Percentiles rank a stretch among this genome's conserved stretches.
Evolutionary conservation across 306 rosid genomes (phyloP).

Genomic region (Castanea mollissima): DNA sequence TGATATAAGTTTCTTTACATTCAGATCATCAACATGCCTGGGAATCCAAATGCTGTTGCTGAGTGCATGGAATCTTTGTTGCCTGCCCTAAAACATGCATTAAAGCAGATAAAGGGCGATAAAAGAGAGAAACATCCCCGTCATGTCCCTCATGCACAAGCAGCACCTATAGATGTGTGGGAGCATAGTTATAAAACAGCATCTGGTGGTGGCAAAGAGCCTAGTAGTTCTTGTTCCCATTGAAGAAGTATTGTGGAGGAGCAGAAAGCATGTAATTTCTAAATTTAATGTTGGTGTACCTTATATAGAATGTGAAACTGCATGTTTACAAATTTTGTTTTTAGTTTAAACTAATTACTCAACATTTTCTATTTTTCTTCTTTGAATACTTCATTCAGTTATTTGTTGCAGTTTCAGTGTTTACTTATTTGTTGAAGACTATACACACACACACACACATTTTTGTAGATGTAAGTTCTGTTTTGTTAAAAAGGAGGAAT

Average conservation of each 20-base stretch:
- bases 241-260: slow-evolving; percentile 26
- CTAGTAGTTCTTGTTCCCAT: slow-evolving; percentile 57
- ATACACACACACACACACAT: fast-evolving
- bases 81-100: slow-evolving; percentile 86
- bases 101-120: slow-evolving; percentile 85
- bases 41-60: slow-evolving; percentile 91
- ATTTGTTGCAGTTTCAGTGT: not conserved
- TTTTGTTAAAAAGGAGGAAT: too few species aligned
- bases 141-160: slow-evolving; percentile 72
- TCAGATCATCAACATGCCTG: slow-evolving; percentile 96
- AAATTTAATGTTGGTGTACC: not conserved
- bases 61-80: slow-evolving; percentile 92
- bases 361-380: not conserved
- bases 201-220: slow-evolving; percentile 34
- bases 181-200: slow-evolving; percentile 63
- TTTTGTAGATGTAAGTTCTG: too few species aligned
- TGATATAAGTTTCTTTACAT: slow-evolving; percentile 11
- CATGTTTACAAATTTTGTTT: not conserved
- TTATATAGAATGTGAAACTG: not conserved
- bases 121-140: slow-evolving; percentile 89
- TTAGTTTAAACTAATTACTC: not conserved
- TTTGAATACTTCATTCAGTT: not conserved
- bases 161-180: slow-evolving; percentile 58
- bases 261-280: not conserved
- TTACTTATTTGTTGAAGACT: too few species aligned